Base-by-base conservation (phyloP, 2,329 filamentous ascomycete genomes). In the Calonectria pseudoreteaudii region DNA sequence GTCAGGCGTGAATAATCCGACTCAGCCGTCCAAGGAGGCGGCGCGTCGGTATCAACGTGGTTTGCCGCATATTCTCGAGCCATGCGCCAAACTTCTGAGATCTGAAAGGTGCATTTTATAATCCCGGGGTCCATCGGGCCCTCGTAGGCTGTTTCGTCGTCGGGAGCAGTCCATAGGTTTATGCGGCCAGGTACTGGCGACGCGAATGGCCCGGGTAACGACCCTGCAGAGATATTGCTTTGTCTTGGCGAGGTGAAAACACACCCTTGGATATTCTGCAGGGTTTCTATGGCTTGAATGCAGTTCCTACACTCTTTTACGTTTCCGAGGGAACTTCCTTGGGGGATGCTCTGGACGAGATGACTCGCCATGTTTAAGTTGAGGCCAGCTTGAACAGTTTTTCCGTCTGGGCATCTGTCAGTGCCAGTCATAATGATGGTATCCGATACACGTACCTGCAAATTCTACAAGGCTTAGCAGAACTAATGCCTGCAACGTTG, bases 1-100 rank as follows among this genome's bases (percentile, higher is more conserved):
- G 88, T 86, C 34, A 89, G 87, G n/a, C 83, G 85, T 0, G 88
- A 86, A 74, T 90, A 90, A 66, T 90, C 88, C 0, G 88, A 90
- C 58, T 88, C 83, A 0, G 87, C 84, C 13, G 87, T 88, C 88
- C 88, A 82, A 2, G 81, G 81, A 3, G 81, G 79, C 6, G 77
- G 77, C 4, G 88, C 28, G 84, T 85, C 85, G 9, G 86, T 84
- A 41, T 83, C 85, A 20, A 88, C 87, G 30, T 85, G 84, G 28
- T 83, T 83, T 20, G 87, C 84, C 0, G 88, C 87, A 78, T 89
- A 90, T 53, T 82, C 82, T 4, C 86, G 84, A 14, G 86, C 86
- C 74, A 86, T 86, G 50, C 86, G 85, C 83, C 88, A 90, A 1
- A 86, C 85, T 68, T 88, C 85, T 60, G 86, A 87, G 11, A 89